Evolutionary conservation across 2,329 filamentous ascomycete species (phyloP).

Genomic region (Cadophora gregata): DNA sequence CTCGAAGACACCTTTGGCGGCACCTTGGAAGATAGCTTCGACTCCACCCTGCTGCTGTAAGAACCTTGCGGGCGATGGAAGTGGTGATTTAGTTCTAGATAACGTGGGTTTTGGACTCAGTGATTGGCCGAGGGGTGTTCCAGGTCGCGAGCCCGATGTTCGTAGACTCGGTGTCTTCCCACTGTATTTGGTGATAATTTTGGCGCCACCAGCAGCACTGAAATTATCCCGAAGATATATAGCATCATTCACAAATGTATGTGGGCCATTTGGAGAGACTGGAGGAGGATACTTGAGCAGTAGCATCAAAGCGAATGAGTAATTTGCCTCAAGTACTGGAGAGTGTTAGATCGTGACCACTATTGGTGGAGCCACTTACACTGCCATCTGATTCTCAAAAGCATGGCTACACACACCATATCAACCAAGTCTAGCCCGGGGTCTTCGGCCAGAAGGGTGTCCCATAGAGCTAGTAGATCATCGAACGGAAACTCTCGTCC

Average conservation of each 20-base stretch:
- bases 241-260: slow-evolving; percentile 86
- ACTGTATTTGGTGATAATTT: slow-evolving; percentile 75
- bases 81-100: slow-evolving; percentile 39
- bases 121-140: slow-evolving; percentile 40
- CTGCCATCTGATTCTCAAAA: slow-evolving; percentile 89
- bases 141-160: slow-evolving; percentile 37
- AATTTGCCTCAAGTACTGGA: slow-evolving; percentile 83
- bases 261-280: slow-evolving; percentile 65
- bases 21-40: slow-evolving; percentile 76
- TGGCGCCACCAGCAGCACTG: slow-evolving; percentile 63
- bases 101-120: slow-evolving; percentile 35
- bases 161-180: slow-evolving; percentile 53
- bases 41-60: slow-evolving; percentile 61
- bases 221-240: slow-evolving; percentile 74
- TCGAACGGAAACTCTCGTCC: slow-evolving; percentile 92
- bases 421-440: slow-evolving; percentile 81
- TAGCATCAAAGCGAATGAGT: slow-evolving; percentile 81
- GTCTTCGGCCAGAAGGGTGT: slow-evolving; percentile 87
- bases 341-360: slow-evolving; percentile 14
- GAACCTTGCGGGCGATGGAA: slow-evolving; percentile 44
- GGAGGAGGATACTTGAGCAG: slow-evolving; percentile 84
- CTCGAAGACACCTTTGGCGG: slow-evolving; percentile 76
- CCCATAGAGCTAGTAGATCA: slow-evolving; percentile 85
- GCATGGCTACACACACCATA: slow-evolving; percentile 91
- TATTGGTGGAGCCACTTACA: slow-evolving; percentile 56